These are phyloP conservation scores for Bisporella sp. DNA, from an alignment of 2,329 filamentous ascomycete genomes.

Conservation along the genomic window DNA sequence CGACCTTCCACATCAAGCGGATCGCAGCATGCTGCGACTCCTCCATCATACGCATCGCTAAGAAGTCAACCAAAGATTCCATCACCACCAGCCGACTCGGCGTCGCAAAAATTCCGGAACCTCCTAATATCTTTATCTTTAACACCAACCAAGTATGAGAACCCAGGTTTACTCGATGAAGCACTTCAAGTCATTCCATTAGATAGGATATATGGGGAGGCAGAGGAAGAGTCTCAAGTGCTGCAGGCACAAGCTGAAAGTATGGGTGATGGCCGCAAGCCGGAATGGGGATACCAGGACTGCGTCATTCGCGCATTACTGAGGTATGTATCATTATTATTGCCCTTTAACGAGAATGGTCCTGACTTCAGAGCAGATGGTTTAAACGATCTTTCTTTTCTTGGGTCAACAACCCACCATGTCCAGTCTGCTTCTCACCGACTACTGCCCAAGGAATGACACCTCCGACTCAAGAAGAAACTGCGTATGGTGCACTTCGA, in stretches of 20 bases:
- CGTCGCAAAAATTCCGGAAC: slow-evolving; percentile 71
- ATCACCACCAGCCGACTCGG: slow-evolving; percentile 64
- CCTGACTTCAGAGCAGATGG: slow-evolving; percentile 53
- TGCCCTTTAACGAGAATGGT: slow-evolving; percentile 6
- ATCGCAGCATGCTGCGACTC: slow-evolving; percentile 29
- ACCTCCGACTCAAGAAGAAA: slow-evolving; percentile 80
- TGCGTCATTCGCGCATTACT: slow-evolving; percentile 86
- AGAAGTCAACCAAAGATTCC: slow-evolving; percentile 65
- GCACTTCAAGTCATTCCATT: slow-evolving; percentile 80
- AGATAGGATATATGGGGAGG: slow-evolving; percentile 86
- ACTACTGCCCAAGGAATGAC: slow-evolving; percentile 80
- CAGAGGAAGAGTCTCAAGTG: slow-evolving; percentile 87
- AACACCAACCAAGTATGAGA: slow-evolving; percentile 92
- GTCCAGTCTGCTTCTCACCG: slow-evolving; percentile 71
- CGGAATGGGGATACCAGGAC: slow-evolving; percentile 96
- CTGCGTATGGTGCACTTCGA: slow-evolving; percentile 75
- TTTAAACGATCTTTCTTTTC: slow-evolving; percentile 93
- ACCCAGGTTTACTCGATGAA: slow-evolving; percentile 89
- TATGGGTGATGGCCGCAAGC: slow-evolving; percentile 69
- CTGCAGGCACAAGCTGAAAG: slow-evolving; percentile 82
- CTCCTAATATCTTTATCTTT: slow-evolving; percentile 78
- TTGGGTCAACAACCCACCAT: slow-evolving; percentile 94
- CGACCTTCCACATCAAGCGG: slow-evolving; percentile 36
- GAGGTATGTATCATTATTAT: slow-evolving; percentile 45
- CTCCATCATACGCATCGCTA: slow-evolving; percentile 54